These are phyloP conservation scores for Osmanthus fragrans DNA, from an alignment of 257 asterid genomes.

Conservation along the genomic window DNA sequence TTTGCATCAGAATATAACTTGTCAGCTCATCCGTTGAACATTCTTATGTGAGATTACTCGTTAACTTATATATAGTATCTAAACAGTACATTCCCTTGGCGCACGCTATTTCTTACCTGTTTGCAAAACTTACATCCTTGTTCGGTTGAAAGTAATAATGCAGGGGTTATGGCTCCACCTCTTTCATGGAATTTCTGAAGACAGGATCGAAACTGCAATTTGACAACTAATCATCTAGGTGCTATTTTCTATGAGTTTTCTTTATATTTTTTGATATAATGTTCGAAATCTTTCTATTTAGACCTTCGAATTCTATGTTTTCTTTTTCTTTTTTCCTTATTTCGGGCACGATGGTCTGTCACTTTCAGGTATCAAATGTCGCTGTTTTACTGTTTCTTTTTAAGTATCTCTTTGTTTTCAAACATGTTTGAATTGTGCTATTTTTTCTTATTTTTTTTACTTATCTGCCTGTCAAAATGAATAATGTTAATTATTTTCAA, in stretches of 20 bases:
- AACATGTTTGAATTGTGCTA: not conserved
- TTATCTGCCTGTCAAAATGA: not conserved
- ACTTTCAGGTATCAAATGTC: not conserved
- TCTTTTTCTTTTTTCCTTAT: not conserved
- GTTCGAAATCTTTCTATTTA: too few relatives aligned
- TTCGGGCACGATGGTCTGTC: not conserved
- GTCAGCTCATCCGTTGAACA: slow-evolving; percentile 45
- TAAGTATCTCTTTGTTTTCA: not conserved
- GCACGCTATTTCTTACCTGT: not conserved
- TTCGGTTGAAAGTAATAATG: slow-evolving; percentile 58
- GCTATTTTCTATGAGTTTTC: not conserved
- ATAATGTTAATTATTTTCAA: not conserved
- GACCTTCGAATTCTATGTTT: not conserved
- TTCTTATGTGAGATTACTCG: slow-evolving; percentile 53
- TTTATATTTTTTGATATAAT: not conserved
- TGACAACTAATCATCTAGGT: slow-evolving; percentile 81
- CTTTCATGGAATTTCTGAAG: slow-evolving; percentile 60
- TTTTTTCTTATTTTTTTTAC: not conserved
- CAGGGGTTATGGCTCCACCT: slow-evolving; percentile 72
- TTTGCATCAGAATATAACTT: slow-evolving; percentile 55
- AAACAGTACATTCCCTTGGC: not conserved
- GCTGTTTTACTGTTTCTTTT: not conserved
- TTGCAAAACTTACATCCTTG: slow-evolving; percentile 15
- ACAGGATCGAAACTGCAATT: slow-evolving; percentile 76
- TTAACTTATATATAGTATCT: not conserved